Conservation (phyloP, 345 rosid species). For the Brassica incana region DNA sequence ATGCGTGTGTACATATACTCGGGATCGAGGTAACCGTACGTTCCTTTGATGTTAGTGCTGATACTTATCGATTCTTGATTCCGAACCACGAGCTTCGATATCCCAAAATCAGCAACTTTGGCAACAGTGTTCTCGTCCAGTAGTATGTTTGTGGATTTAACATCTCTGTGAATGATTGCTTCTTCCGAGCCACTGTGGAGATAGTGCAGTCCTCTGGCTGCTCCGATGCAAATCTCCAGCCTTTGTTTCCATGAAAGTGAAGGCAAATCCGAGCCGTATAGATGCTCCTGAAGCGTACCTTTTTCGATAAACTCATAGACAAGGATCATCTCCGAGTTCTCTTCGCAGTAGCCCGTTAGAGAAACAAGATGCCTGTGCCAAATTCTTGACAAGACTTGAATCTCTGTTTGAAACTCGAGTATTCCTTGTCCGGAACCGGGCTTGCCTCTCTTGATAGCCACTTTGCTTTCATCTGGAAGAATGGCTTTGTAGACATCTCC, state of each 20-base stretch:
- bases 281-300: conserved; percentile 34
- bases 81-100: conserved; percentile 10
- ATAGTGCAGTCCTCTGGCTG: conserved; percentile 37
- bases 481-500: conserved; percentile 35
- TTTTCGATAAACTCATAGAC: conserved; percentile 43
- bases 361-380: conserved; percentile 69
- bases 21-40: conserved; percentile 36
- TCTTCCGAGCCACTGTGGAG: conserved; percentile 42
- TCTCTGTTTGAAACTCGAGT: conserved; percentile 37
- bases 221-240: conserved; percentile 36
- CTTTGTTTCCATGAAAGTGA: conserved; percentile 30
- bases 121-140: conserved; percentile 34
- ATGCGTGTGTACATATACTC: conserved; percentile 14
- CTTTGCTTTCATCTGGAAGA: conserved; percentile 27
- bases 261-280: conserved; percentile 27
- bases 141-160: conserved; percentile 39
- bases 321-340: conserved; percentile 42
- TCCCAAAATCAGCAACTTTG: conserved; percentile 38
- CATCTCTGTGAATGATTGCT: conserved; percentile 37
- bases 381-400: conserved; percentile 54
- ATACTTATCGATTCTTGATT: conserved; percentile 34
- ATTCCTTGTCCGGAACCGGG: conserved; percentile 34
- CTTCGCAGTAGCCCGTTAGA: conserved; percentile 68
- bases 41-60: conserved; percentile 32
- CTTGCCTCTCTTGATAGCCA: conserved; percentile 33